Conservation (phyloP, 345 rosid genomes). For the Physaria fendleri region DNA sequence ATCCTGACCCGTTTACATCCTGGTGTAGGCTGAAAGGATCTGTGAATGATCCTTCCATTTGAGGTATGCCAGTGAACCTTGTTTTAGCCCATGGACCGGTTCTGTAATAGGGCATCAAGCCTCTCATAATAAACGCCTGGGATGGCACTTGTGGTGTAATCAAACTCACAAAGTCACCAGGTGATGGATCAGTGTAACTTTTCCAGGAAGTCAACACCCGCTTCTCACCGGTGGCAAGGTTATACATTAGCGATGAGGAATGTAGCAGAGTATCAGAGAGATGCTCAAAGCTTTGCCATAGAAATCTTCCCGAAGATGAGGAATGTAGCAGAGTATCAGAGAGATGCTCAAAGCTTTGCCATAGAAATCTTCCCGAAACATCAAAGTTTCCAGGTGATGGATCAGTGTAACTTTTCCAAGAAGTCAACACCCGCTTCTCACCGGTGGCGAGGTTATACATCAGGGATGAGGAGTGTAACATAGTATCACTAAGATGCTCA, state of each 20-base stretch:
- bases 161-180: constrained; percentile 22
- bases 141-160: constrained; percentile 27
- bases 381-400: constrained; percentile 31
- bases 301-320: too few species aligned
- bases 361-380: too few species aligned
- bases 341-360: constrained; percentile 29
- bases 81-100: constrained; percentile 34
- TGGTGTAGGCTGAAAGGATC: background rate
- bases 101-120: constrained; percentile 6
- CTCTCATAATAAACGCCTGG: constrained; percentile 12
- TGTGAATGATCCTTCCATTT: background rate
- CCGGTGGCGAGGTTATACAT: constrained; percentile 4
- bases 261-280: constrained; percentile 23
- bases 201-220: constrained; percentile 36
- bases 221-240: background rate
- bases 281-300: constrained; percentile 25
- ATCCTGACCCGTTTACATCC: constrained; percentile 7
- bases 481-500: constrained; percentile 23
- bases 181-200: constrained; percentile 28
- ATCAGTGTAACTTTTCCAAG: constrained; percentile 35
- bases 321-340: constrained; percentile 19
- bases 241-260: constrained; percentile 14
- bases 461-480: constrained; percentile 22
- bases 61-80: background rate
- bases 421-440: constrained; percentile 16